Conservation (phyloP, 2,329 filamentous ascomycete species). For the Sporothrix phasma region DNA sequence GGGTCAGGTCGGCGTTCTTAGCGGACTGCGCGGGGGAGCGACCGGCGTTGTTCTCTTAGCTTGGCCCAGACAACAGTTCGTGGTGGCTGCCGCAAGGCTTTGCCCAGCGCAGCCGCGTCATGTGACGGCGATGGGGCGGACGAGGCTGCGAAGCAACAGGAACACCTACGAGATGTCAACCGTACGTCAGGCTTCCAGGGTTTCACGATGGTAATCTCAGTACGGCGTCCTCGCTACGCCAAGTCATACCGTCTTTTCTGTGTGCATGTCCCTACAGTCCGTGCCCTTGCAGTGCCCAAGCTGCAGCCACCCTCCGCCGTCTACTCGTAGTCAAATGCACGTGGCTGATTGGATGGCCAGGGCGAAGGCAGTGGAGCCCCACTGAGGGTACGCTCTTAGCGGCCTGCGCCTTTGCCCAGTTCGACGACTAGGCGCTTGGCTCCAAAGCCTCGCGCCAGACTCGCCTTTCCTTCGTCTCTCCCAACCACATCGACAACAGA, state of each 20-base stretch:
- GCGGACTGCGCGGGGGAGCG: neutral
- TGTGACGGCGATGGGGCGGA: neutral
- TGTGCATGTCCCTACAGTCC: too few relatives aligned
- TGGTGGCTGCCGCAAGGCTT: neutral
- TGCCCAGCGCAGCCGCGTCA: neutral
- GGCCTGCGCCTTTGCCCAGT: neutral
- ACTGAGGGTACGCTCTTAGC: neutral
- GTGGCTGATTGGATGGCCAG: neutral
- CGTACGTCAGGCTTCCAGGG: too few relatives aligned
- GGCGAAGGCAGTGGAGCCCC: neutral
- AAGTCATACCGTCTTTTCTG: too few relatives aligned
- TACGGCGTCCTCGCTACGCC: too few relatives aligned
- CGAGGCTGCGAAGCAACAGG: neutral
- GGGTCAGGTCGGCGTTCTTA: neutral
- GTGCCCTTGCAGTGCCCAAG: too few relatives aligned
- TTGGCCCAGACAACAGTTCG: neutral
- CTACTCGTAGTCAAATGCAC: neutral
- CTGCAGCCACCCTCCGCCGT: too few relatives aligned
- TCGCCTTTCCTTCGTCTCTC: neutral
- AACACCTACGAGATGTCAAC: neutral
- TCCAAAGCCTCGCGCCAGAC: conserved; percentile 1
- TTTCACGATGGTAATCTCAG: too few relatives aligned
- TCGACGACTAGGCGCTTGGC: neutral
- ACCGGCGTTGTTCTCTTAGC: neutral
- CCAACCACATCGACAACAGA: neutral